Percentiles rank a stretch among this genome's conserved stretches.
Conservation (phyloP, 108 stramenopile genomes). For the Chaetoceros muelleri region DNA sequence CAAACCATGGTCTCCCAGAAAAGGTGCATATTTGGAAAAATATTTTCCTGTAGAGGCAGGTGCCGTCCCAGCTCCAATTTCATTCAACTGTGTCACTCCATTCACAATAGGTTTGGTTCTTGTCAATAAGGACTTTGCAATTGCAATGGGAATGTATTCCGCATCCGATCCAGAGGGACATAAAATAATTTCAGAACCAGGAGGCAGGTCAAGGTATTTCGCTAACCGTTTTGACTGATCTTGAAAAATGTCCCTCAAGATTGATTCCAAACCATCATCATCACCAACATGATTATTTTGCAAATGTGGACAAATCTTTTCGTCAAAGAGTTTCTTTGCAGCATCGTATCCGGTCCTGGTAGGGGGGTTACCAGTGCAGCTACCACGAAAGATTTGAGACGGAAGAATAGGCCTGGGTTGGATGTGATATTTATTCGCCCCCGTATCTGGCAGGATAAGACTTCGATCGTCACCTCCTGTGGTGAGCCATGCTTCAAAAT, state of each 20-base stretch:
- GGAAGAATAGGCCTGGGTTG: constrained; percentile 35
- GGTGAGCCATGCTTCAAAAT: constrained; percentile 47
- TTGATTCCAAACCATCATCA: constrained; percentile 12
- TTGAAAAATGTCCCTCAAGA: constrained; percentile 26
- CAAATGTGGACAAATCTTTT: constrained; percentile 2
- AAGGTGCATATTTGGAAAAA: constrained; percentile 56
- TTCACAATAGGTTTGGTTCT: constrained; percentile 29
- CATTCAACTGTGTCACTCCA: constrained; percentile 40
- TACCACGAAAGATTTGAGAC: constrained; percentile 47
- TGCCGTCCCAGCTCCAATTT: constrained; percentile 50
- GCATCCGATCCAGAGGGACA: constrained; percentile 55
- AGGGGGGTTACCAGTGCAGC: constrained; percentile 61
- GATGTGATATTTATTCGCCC: constrained; percentile 58
- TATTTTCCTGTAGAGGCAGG: constrained; percentile 43
- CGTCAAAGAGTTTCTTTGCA: constrained; percentile 33
- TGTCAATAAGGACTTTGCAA: constrained; percentile 39
- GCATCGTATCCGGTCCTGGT: constrained; percentile 50
- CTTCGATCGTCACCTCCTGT: constrained; percentile 51
- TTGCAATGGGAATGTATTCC: constrained; percentile 56
- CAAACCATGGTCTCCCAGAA: constrained; percentile 31
- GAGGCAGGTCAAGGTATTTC: constrained; percentile 30
- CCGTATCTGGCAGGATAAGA: constrained; percentile 20
- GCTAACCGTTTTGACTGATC: constrained; percentile 38
- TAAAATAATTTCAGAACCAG: constrained; percentile 42
- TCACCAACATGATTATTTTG: constrained; percentile 1